Conservation (phyloP, 805 yeast genomes). For the Metschnikowia vanudenii region DNA sequence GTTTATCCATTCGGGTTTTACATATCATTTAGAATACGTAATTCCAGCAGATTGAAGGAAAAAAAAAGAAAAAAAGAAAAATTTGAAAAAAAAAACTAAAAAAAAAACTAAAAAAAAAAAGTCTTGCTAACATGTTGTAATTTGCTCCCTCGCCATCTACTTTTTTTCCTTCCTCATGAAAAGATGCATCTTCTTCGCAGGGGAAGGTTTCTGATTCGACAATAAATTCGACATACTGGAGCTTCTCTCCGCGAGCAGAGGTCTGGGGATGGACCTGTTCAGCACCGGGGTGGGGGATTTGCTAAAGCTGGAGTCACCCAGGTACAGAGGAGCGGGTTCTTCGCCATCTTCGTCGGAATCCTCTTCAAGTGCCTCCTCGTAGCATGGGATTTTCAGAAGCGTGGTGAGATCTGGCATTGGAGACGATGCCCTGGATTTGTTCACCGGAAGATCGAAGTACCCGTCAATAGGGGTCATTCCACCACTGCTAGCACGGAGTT, state of each 20-base stretch:
- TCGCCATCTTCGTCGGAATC: slow-evolving; percentile 28
- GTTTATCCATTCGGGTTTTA: too few relatives aligned
- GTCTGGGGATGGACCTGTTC: slow-evolving; percentile 2
- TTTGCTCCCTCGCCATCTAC: neutral
- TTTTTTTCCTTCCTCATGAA: slow-evolving; percentile 13
- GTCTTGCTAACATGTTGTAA: neutral
- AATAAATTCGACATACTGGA: slow-evolving; percentile 14
- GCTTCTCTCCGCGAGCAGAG: slow-evolving; percentile 8
- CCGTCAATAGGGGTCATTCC: slow-evolving; percentile 22
- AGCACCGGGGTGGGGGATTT: neutral
- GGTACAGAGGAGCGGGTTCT: slow-evolving; percentile 24
- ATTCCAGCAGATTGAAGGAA: neutral
- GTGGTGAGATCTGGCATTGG: slow-evolving; percentile 25
- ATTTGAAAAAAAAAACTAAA: neutral
- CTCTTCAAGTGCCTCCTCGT: slow-evolving; percentile 39
- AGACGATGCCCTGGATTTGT: slow-evolving; percentile 11
- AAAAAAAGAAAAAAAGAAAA: neutral
- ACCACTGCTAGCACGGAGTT: slow-evolving; percentile 25
- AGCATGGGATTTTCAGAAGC: slow-evolving; percentile 38
- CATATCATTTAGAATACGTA: too few relatives aligned
- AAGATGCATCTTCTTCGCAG: slow-evolving; percentile 9
- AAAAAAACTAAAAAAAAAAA: too few relatives aligned
- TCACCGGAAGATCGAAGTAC: slow-evolving; percentile 33
- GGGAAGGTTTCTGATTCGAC: slow-evolving; percentile 5
- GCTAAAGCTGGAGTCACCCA: slow-evolving; percentile 4